Evolutionary conservation across 768 basidiomycete genomes (phyloP).

Genomic region (Leccinum boreale): DNA sequence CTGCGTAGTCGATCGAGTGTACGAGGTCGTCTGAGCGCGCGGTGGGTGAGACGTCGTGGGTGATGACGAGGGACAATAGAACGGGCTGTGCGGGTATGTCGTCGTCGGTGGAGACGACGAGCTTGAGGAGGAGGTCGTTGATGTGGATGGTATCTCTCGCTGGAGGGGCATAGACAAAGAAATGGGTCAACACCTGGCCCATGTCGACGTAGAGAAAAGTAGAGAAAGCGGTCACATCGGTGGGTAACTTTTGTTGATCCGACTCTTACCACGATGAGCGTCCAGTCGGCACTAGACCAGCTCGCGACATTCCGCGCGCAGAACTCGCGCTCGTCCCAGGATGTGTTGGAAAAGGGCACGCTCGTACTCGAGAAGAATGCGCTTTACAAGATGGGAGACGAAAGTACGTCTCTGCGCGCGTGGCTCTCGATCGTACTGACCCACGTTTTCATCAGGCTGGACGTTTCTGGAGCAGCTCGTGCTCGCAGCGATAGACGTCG

Average conservation of each 20-base stretch:
- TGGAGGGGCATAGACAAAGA: background rate
- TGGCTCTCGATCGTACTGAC: background rate
- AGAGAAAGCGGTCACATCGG: too few species aligned
- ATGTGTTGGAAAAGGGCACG: slow-evolving; percentile 54
- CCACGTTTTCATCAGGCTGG: slow-evolving; percentile 59
- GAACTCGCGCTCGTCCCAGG: slow-evolving; percentile 52
- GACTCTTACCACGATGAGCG: slow-evolving; percentile 35
- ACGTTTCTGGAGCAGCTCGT: slow-evolving; percentile 77
- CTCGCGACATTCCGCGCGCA: slow-evolving; percentile 54
- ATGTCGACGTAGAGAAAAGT: background rate
- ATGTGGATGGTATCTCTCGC: slow-evolving; percentile 40
- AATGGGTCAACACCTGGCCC: background rate
- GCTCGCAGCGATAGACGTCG: slow-evolving; percentile 74
- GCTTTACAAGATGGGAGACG: slow-evolving; percentile 48
- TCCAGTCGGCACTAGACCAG: slow-evolving; percentile 46
- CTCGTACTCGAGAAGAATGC: slow-evolving; percentile 47
- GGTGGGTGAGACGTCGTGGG: slow-evolving; percentile 46
- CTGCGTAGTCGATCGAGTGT: slow-evolving; percentile 63
- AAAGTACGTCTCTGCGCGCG: slow-evolving; percentile 39
- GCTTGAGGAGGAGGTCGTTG: slow-evolving; percentile 44
- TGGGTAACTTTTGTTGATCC: too few species aligned
- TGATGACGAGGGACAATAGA: slow-evolving; percentile 47
- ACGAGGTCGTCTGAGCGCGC: slow-evolving; percentile 52
- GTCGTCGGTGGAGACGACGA: slow-evolving; percentile 32
- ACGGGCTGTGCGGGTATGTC: slow-evolving; percentile 48